Percentiles rank a stretch among this genome's conserved stretches.
These are phyloP conservation scores for Paecilomyces dactylethromorphus DNA, from an alignment of 2,329 filamentous ascomycete genomes.

Conservation along the genomic window DNA sequence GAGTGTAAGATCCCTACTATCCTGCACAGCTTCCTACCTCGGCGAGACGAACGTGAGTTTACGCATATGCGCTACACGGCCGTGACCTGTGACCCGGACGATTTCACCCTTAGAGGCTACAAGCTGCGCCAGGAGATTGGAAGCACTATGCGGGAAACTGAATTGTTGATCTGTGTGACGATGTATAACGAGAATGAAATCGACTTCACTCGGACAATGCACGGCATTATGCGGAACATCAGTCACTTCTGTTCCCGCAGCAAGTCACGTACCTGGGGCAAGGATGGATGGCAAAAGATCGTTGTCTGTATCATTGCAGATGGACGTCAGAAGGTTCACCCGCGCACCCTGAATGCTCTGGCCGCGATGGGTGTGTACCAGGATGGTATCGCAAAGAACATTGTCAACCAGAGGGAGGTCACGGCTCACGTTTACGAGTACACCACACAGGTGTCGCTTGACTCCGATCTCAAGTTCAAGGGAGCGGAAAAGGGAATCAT, in stretches of 20 bases:
- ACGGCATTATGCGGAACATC: conserved; percentile 97
- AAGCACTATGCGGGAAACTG: conserved; percentile 75
- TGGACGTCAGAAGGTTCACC: conserved; percentile 87
- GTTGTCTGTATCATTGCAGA: conserved; percentile 96
- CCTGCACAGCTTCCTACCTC: conserved; percentile 89
- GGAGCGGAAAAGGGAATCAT: conserved; percentile 98
- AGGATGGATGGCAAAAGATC: conserved; percentile 97
- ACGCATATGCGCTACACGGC: conserved; percentile 99
- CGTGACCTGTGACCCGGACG: conserved; percentile 95
- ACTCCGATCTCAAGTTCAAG: conserved; percentile 96
- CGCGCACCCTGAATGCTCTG: conserved; percentile 83
- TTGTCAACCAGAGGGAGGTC: conserved; percentile 91
- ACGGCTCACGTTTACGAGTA: conserved; percentile 98
- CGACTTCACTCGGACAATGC: conserved; percentile 94
- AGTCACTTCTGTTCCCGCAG: conserved; percentile 89
- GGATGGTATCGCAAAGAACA: conserved; percentile 96
- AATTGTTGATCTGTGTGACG: conserved; percentile 92
- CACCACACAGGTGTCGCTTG: conserved; percentile 93
- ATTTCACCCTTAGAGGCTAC: conserved; percentile 83
- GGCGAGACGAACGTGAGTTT: conserved; percentile 89
- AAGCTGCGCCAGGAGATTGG: conserved; percentile 89
- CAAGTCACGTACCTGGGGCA: conserved; percentile 93
- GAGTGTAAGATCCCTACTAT: conserved; percentile 99
- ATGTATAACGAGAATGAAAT: conserved; percentile 99
- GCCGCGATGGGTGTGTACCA: conserved; percentile 98